Evolutionary conservation across 768 basidiomycete genomes (phyloP), one percentile per base, ranked within the genome.

Genomic region (Amanita molliuscula): DNA sequence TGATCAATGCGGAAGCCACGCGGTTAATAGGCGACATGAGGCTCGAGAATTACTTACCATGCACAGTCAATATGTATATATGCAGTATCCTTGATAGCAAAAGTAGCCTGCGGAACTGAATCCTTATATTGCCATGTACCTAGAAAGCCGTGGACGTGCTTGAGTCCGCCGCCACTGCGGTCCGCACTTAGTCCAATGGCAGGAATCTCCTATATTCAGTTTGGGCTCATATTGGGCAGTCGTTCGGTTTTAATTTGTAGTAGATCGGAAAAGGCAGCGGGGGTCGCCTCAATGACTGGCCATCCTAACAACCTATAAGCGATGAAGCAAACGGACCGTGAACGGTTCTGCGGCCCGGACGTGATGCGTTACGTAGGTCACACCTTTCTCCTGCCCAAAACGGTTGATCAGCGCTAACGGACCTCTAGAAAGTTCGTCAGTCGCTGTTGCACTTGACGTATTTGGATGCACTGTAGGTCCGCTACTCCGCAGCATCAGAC

Each of bases 101-200:
- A 75, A 48, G 74, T 90, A 2, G 91, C 91, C 18, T 47, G 21
- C 16, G 35, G 67, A 55, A 10, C 69, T 67, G 29, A 88, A 23
- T 23, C 88, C 54, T 89, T 76, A 36, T 83, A 81, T 64, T 87
- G 82, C 87, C 87, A 91, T 13, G 90, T 91, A 13, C 88, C 88
- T 83, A 55, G 23, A 52, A 42, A 8, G 44, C 49, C 46, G 52
- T 25, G 46, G 53, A 53, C 31, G 29, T 37, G 42, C 33, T 47
- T 51, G n/a, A 34, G 49, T 51, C 47, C 29, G 50, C n/a, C n/a
- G n/a, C n/a, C n/a, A 26, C n/a, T 64, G 48, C 65, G 58, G 34
- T 53, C 55, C 65, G 60, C 56, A 74, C 84, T 84, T 28, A 84
- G 72, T 15, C 79, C 80, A 40, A 82, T 60, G 18, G 70, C 67